These are phyloP conservation scores for Hypoxylon sp. DNA, from an alignment of 2,329 filamentous ascomycete species.

Conservation along the genomic window DNA sequence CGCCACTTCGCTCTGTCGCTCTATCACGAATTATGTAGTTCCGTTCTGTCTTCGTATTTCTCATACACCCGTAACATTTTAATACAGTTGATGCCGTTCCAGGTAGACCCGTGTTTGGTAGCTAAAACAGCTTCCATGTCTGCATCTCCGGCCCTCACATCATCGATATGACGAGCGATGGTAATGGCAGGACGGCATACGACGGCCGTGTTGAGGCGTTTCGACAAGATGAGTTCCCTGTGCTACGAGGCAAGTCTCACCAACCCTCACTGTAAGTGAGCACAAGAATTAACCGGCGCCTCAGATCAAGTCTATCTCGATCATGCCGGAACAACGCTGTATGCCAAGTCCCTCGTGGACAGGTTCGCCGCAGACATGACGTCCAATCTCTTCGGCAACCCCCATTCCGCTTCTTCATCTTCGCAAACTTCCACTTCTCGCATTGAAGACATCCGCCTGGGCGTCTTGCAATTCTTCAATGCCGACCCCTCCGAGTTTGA, in stretches of 20 bases:
- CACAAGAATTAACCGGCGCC: conserved; percentile 2
- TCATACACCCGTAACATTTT: conserved; percentile 1
- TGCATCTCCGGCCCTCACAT: conserved; percentile 24
- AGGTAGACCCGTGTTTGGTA: not conserved
- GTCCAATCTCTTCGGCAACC: conserved; percentile 83
- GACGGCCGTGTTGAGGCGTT: conserved; percentile 66
- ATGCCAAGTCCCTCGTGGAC: conserved; percentile 81
- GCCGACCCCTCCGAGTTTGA: conserved; percentile 85
- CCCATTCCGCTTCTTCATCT: conserved; percentile 84
- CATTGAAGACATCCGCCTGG: conserved; percentile 78
- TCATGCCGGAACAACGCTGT: conserved; percentile 91
- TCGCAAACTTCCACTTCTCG: conserved; percentile 79
- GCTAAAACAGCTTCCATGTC: conserved; percentile 31
- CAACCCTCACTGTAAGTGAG: not conserved
- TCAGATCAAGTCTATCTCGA: conserved; percentile 85
- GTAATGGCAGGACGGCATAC: conserved; percentile 56
- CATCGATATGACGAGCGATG: conserved; percentile 42
- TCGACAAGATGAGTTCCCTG: conserved; percentile 69
- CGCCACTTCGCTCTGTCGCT: conserved; percentile 26
- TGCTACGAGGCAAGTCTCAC: conserved; percentile 65
- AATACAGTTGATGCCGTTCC: conserved; percentile 7
- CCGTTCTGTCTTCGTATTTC: not conserved
- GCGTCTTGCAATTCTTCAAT: conserved; percentile 77
- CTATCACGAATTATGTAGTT: conserved; percentile 19
- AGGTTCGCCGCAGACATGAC: conserved; percentile 81